Percentiles rank a stretch among this genome's conserved stretches.
phyloP scores from a whole-genome alignment of 345 rosid genomes.

The Pugionium cornutum region DNA sequence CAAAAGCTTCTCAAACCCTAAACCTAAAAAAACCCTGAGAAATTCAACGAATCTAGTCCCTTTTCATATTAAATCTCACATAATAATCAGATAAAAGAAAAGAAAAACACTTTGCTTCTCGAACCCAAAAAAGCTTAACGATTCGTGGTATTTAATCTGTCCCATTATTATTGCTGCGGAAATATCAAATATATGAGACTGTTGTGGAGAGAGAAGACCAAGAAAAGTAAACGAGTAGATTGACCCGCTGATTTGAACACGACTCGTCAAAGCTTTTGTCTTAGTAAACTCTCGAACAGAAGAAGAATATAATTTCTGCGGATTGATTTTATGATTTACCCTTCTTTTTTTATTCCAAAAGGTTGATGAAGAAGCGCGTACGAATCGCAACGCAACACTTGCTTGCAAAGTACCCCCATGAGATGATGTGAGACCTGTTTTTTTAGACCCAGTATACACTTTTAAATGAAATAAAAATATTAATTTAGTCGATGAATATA shows the following conservation, averaged over 20 bases:
- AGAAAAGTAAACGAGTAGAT: constrained; percentile 41
- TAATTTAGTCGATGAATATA: constrained; percentile 25
- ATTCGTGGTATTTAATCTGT: no score
- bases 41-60: constrained; percentile 25
- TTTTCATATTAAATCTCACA: constrained; percentile 21
- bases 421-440: constrained; percentile 26
- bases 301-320: not conserved
- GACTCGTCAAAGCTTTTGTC: constrained; percentile 36
- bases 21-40: not conserved
- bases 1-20: constrained; percentile 27
- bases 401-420: constrained; percentile 8
- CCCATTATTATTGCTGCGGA: not conserved
- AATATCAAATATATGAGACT: constrained; percentile 6
- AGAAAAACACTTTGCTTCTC: constrained; percentile 19
- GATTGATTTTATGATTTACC: not conserved
- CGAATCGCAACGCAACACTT: constrained; percentile 1
- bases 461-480: not conserved
- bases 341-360: constrained; percentile 8
- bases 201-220: constrained; percentile 27
- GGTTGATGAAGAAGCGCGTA: not conserved
- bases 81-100: not conserved
- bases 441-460: not conserved
- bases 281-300: not conserved
- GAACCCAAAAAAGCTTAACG: constrained; percentile 1
- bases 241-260: constrained; percentile 28